Percentiles rank a stretch among this genome's conserved stretches.
phyloP scores from a whole-genome alignment of 2,329 filamentous ascomycete species.

The Colletotrichum spaethianum region DNA sequence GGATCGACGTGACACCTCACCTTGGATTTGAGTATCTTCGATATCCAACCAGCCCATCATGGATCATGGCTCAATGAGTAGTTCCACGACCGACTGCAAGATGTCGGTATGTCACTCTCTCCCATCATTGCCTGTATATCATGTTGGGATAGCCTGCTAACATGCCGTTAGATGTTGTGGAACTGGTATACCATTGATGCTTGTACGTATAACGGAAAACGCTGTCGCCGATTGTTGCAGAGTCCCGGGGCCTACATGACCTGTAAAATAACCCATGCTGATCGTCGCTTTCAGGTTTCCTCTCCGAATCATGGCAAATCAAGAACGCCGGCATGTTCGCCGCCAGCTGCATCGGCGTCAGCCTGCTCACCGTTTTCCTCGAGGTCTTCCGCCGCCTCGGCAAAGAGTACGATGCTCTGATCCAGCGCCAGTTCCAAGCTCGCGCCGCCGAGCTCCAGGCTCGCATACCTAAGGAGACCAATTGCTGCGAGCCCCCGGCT shows the following conservation, averaged over 20 bases:
- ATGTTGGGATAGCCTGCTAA: background rate
- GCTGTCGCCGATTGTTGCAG: background rate
- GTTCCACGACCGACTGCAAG: conserved; percentile 48
- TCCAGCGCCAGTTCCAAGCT: conserved; percentile 56
- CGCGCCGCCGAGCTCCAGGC: conserved; percentile 49
- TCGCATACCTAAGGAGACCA: conserved; percentile 28
- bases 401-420: conserved; percentile 58
- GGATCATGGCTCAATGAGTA: conserved; percentile 44
- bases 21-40: background rate
- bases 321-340: conserved; percentile 57
- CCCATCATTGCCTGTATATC: background rate
- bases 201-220: conserved; percentile 47
- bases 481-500: conserved; percentile 39
- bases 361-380: conserved; percentile 56
- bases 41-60: conserved; percentile 39
- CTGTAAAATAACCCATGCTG: background rate
- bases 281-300: conserved; percentile 49
- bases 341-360: conserved; percentile 59
- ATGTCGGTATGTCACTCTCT: conserved; percentile 46
- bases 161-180: conserved; percentile 59
- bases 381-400: conserved; percentile 58
- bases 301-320: conserved; percentile 58
- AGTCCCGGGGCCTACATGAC: background rate
- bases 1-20: background rate
- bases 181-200: conserved; percentile 60